Percentiles rank a stretch among this genome's conserved stretches.
Evolutionary conservation across 139 green algal species (phyloP).

Genomic region (Asterochloris erici): DNA sequence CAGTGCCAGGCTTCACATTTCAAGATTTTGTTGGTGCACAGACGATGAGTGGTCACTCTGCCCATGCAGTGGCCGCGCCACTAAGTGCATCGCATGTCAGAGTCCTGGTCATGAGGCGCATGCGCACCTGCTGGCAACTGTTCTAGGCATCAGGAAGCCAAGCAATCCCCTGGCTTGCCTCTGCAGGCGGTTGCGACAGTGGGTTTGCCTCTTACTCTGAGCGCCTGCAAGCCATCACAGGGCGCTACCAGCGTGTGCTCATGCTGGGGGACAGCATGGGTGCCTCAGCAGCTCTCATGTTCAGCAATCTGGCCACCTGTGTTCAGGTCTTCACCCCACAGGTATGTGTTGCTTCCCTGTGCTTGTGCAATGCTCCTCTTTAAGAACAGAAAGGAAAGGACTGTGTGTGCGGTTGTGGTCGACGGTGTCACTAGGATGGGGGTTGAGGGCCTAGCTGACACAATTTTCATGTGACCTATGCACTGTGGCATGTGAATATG

Average conservation of each 20-base stretch:
- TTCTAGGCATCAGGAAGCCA: background rate
- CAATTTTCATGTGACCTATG: background rate
- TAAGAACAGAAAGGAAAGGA: background rate
- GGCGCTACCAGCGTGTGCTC: slow-evolving; percentile 67
- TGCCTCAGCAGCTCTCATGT: slow-evolving; percentile 78
- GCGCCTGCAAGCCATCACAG: slow-evolving; percentile 32
- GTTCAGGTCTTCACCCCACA: slow-evolving; percentile 88
- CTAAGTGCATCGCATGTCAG: background rate
- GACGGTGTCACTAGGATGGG: background rate
- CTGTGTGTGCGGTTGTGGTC: background rate
- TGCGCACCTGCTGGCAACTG: no score
- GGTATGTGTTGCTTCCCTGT: slow-evolving; percentile 32
- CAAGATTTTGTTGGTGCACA: background rate
- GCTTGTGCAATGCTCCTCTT: background rate
- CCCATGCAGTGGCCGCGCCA: background rate
- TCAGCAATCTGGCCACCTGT: slow-evolving; percentile 62
- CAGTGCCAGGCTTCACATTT: background rate
- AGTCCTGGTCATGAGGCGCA: no score
- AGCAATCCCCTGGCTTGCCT: background rate
- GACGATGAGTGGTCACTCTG: background rate
- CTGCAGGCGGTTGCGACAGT: slow-evolving; percentile 31
- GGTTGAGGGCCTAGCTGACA: background rate
- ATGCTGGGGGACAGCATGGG: slow-evolving; percentile 95
- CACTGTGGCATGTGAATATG: background rate
- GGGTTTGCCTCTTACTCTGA: slow-evolving; percentile 35